These are phyloP conservation scores for Hortiboletus campestris DNA, from an alignment of 768 basidiomycete species.

Conservation along the genomic window DNA sequence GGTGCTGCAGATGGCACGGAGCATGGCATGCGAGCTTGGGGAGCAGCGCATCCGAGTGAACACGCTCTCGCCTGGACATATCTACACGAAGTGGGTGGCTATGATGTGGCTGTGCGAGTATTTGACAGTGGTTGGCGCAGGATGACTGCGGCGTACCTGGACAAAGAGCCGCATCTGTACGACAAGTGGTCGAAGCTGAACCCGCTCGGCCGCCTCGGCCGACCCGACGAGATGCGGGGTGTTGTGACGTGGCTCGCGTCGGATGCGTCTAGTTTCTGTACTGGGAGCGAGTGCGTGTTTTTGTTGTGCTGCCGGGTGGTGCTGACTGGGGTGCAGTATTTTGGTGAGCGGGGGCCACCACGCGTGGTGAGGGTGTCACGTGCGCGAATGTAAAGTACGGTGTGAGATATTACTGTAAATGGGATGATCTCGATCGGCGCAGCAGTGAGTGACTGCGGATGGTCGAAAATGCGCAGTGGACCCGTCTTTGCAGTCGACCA, in stretches of 20 bases:
- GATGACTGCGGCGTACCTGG: conserved; percentile 74
- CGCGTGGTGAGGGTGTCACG: conserved; percentile 28
- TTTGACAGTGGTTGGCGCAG: conserved; percentile 31
- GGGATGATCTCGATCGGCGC: conserved; percentile 36
- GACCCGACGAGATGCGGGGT: conserved; percentile 71
- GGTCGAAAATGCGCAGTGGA: conserved; percentile 16
- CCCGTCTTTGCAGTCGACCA: conserved; percentile 7
- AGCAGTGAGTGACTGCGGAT: conserved; percentile 36
- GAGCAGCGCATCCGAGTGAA: conserved; percentile 67
- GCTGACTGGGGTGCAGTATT: conserved; percentile 16
- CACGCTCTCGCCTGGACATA: conserved; percentile 72
- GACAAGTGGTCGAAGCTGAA: conserved; percentile 69
- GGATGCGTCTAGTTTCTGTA: conserved; percentile 76
- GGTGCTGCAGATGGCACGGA: conserved; percentile 76
- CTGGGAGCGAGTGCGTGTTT: conserved; percentile 72
- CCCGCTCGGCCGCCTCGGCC: conserved; percentile 68
- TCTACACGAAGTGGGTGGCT: conserved; percentile 59
- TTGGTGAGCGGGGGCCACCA: conserved; percentile 33
- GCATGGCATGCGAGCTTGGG: conserved; percentile 81
- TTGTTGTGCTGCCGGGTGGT: no score
- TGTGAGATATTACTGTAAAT: conserved; percentile 17
- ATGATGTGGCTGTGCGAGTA: conserved; percentile 16
- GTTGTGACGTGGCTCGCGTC: conserved; percentile 70
- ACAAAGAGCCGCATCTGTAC: conserved; percentile 58
- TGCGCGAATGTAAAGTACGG: conserved; percentile 3